These are phyloP conservation scores for Solanum chacoense DNA, from an alignment of 305 asterid species.

Conservation along the genomic window DNA sequence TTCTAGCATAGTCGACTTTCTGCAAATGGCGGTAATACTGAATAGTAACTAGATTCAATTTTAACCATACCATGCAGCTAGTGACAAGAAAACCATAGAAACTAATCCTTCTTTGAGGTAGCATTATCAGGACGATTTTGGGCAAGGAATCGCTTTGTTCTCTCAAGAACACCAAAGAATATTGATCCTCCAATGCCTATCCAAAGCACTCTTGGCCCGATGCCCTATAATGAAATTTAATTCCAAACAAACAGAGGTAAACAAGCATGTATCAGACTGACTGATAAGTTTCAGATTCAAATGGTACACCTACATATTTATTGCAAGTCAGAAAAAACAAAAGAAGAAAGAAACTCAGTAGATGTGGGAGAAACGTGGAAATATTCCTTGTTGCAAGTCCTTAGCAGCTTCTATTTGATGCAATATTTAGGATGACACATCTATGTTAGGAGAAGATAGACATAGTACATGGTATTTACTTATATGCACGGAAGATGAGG, in stretches of 20 bases:
- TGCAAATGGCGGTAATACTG: background rate
- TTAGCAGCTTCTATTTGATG: background rate
- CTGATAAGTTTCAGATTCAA: background rate
- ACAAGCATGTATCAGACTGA: background rate
- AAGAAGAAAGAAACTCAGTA: background rate
- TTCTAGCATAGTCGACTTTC: background rate
- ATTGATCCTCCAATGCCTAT: constrained; percentile 96
- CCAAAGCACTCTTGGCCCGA: constrained; percentile 94
- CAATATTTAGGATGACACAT: background rate
- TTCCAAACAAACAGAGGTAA: background rate
- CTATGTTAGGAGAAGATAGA: background rate
- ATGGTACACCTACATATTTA: background rate
- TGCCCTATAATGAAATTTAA: constrained; percentile 37
- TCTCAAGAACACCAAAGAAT: constrained; percentile 87
- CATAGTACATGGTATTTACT: background rate
- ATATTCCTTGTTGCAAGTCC: background rate
- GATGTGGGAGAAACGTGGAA: background rate
- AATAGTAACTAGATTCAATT: background rate
- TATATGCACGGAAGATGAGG: background rate
- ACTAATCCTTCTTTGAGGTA: constrained; percentile 22
- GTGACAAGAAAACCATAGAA: background rate
- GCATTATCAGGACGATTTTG: constrained; percentile 37
- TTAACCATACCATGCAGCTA: background rate
- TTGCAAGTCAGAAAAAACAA: background rate
- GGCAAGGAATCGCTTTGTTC: constrained; percentile 58